Evolutionary conservation across 495 filamentous ascomycete species (phyloP), one percentile per base, ranked within the genome.

Genomic region (Trichoderma asperelloides): DNA sequence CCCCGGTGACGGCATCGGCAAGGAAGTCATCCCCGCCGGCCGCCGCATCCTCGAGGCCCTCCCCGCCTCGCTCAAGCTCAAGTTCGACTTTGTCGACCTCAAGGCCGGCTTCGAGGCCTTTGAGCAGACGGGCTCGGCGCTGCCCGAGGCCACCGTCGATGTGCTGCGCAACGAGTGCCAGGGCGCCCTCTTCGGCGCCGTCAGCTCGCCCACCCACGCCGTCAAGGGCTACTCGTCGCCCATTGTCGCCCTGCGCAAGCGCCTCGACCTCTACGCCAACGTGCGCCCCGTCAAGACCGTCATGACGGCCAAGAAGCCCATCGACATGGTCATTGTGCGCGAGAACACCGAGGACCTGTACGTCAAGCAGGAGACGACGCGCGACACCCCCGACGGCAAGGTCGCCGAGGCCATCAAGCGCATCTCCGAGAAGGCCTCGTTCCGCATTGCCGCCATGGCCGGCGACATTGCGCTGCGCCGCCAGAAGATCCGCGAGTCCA

Each of bases 321-420:
- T 98, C 74, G 95, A 98, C 81, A 87, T 98, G 72, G 95, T 98
- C 74, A 98, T 97, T 70, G 95, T 98, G 65, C 90, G 95, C 67
- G 95, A 98, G 79, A 98, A 98, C 81, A 98, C 95, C 65, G 95
- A 98, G 80, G 95, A 98, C 74, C 83, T 98, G 30, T 98, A 98
- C 84, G 96, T 98, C 68, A 98, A 98, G 81, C 92, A 98, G 78
- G 95, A 98, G 80, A 83, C 79, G 73, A 97, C 92, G 28, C 85
- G 83, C 75, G 85, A 90, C 25, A 86, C 83, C 57, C 83, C 87
- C 66, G 81, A 89, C 41, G 82, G 78, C 57, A 92, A 91, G 80
- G 88, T 97, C 66, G 96, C 95, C 66, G 93, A 97, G 82, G 95
- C 95, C 27, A 96, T 97, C 80, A 98, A 98, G 82, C 89, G 94